A percentile compares a stretch with the other conserved stretches of the same genome.
Evolutionary conservation across 768 basidiomycete genomes (phyloP).

Genomic region (Terana coerulea): DNA sequence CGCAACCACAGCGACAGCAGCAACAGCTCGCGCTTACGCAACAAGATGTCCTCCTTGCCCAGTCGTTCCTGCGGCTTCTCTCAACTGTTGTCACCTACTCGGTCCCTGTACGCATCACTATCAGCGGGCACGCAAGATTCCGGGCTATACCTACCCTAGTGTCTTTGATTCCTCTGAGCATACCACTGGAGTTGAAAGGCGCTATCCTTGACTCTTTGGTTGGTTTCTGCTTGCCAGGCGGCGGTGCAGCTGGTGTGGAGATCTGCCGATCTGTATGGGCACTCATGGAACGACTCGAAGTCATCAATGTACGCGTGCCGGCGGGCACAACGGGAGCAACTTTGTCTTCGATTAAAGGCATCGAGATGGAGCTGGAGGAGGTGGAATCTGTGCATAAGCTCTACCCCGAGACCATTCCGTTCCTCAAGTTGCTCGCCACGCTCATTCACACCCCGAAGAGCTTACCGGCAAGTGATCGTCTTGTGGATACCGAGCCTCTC

Average conservation of each 20-base stretch:
- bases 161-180: constrained; percentile 68
- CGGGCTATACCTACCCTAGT: constrained; percentile 79
- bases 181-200: constrained; percentile 91
- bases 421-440: constrained; percentile 76
- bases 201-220: constrained; percentile 77
- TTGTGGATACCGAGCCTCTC: constrained; percentile 54
- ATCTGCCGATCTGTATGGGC: constrained; percentile 82
- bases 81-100: constrained; percentile 74
- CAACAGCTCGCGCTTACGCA: constrained; percentile 48
- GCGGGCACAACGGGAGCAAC: constrained; percentile 36
- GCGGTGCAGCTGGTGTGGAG: constrained; percentile 67
- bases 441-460: constrained; percentile 83
- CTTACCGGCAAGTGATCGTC: constrained; percentile 53
- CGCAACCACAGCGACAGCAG: constrained; percentile 37
- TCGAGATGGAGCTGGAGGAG: constrained; percentile 84
- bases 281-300: constrained; percentile 78
- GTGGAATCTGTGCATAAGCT: constrained; percentile 73
- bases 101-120: constrained; percentile 70
- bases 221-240: constrained; percentile 81
- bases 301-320: constrained; percentile 66
- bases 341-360: constrained; percentile 64
- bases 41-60: constrained; percentile 74
- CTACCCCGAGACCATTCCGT: constrained; percentile 89
- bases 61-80: constrained; percentile 77
- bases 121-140: constrained; percentile 74